Percentiles rank a stretch among this genome's conserved stretches.
Conservation (phyloP, 2,329 filamentous ascomycete species). For the Teratosphaeria pseudoeucalypti region DNA sequence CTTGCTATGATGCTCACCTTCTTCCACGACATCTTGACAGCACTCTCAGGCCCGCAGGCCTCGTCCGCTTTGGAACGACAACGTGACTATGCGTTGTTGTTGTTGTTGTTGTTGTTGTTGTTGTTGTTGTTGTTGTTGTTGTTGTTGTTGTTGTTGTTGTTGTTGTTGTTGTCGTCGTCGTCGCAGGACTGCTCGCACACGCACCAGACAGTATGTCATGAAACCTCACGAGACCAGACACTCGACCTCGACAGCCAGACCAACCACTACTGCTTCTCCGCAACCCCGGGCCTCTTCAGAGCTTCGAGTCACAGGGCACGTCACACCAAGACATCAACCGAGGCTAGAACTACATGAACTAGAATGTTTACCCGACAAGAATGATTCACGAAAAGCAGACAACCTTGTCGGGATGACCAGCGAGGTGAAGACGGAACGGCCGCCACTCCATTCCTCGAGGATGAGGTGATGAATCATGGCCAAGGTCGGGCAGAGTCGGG, state of each 20-base stretch:
- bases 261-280: neutral
- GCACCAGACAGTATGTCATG: neutral
- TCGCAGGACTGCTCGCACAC: neutral
- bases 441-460: too few relatives aligned
- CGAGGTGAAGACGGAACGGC: too few relatives aligned
- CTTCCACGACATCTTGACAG: conserved; percentile 23
- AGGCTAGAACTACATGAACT: neutral
- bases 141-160: neutral
- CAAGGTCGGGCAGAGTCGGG: neutral
- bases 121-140: neutral
- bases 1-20: conserved; percentile 11
- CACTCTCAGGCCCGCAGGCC: conserved; percentile 2
- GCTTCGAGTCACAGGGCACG: neutral
- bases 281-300: neutral
- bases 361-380: neutral
- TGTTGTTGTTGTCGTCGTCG: neutral
- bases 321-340: neutral
- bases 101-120: neutral
- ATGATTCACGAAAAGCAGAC: neutral
- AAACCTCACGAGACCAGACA: neutral
- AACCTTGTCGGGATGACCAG: neutral
- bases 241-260: neutral
- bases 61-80: neutral
- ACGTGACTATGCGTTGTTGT: neutral
- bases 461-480: neutral